These are phyloP conservation scores for Isochrysis galbana DNA, from an alignment of 78 protist genomes.

Conservation along the genomic window DNA sequence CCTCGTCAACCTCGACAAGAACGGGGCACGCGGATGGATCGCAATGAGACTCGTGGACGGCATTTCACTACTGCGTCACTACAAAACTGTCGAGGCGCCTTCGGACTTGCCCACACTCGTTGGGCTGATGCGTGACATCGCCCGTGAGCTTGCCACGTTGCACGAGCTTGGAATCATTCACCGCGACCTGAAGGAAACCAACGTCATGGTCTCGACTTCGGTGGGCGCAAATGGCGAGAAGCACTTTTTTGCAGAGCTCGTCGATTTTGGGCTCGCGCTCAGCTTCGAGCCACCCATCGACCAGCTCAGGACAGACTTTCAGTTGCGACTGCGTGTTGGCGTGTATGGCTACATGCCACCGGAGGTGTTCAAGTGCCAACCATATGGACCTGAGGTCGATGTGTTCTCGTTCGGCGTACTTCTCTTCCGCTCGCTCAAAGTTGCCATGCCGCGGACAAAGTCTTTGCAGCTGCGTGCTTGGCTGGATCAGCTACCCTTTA, in stretches of 20 bases:
- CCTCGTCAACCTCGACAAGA: not conserved
- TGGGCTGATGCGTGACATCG: not conserved
- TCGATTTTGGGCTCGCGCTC: not conserved
- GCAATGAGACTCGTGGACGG: not conserved
- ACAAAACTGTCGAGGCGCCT: not conserved
- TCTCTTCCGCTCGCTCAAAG: not conserved
- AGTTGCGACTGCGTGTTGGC: not conserved
- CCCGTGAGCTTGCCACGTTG: not conserved
- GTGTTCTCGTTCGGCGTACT: not conserved
- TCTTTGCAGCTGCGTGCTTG: not conserved
- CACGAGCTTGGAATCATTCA: not conserved
- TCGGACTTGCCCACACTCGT: not conserved
- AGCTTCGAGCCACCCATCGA: not conserved
- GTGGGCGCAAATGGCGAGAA: not conserved
- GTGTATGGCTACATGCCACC: not conserved
- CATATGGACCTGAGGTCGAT: not conserved
- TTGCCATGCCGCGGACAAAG: not conserved
- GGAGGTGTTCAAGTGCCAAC: not conserved
- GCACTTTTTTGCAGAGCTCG: not conserved
- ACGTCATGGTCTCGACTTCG: not conserved
- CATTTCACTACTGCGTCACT: not conserved
- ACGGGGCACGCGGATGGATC: not conserved
- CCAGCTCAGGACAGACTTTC: not conserved
- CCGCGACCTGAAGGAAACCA: not conserved
- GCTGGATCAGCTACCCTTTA: not conserved